These are phyloP conservation scores for Solanum ossicruentum DNA, from an alignment of 257 asterid species.

Conservation along the genomic window DNA sequence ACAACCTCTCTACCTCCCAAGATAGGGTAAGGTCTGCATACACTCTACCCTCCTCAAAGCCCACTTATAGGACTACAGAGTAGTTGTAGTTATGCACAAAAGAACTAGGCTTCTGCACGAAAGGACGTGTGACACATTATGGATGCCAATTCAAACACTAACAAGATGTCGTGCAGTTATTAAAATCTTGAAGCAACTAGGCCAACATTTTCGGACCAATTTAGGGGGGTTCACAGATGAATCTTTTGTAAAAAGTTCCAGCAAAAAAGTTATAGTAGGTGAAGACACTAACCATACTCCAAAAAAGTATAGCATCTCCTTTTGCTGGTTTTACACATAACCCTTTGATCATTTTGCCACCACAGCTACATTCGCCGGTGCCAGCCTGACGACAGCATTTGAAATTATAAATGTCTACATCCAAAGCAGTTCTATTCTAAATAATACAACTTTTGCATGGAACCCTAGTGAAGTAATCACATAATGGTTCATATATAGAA, in stretches of 20 bases:
- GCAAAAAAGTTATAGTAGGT: not conserved
- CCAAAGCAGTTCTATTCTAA: not conserved
- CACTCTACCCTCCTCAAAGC: not conserved
- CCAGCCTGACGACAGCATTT: conserved; percentile 42
- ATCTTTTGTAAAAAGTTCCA: not conserved
- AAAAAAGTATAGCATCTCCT: conserved; percentile 89
- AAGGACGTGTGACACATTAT: not conserved
- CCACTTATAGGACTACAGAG: not conserved
- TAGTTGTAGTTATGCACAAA: not conserved
- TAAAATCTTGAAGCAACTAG: not conserved
- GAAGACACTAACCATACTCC: conserved; percentile 76
- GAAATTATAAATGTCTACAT: not conserved
- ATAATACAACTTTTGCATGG: not conserved
- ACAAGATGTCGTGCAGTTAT: not conserved
- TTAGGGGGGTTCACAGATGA: not conserved
- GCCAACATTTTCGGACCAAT: not conserved
- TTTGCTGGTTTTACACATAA: conserved; percentile 61
- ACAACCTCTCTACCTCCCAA: not conserved
- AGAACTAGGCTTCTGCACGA: not conserved
- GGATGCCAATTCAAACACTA: not conserved
- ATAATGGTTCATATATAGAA: not conserved
- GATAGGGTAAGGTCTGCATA: not conserved
- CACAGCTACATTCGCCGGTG: conserved; percentile 66
- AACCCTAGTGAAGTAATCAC: not conserved
- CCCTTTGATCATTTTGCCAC: conserved; percentile 62